Percentiles rank a stretch among this genome's conserved stretches.
phyloP scores from a whole-genome alignment of 106 monocot species.

The Allium cepa region DNA sequence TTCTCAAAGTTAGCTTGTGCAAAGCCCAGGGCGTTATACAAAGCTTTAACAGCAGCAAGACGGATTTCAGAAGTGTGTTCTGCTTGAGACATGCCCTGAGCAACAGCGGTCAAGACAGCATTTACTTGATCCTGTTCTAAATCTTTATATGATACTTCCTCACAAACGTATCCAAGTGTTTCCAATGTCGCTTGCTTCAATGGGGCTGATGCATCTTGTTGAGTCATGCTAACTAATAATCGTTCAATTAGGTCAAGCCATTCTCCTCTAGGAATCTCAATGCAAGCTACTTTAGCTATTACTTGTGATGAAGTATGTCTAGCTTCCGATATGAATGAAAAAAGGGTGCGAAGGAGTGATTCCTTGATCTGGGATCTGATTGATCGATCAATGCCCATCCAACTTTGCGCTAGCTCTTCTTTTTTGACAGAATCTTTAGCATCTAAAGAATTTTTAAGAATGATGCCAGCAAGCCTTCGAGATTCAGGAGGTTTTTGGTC shows the following conservation, averaged over 20 bases:
- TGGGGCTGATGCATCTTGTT: slow-evolving; percentile 4
- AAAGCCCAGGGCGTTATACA: slow-evolving; percentile 25
- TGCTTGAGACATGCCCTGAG: slow-evolving; percentile 13
- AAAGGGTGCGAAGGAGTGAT: slow-evolving; percentile 10
- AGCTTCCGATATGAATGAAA: slow-evolving; percentile 14
- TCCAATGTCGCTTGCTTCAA: slow-evolving; percentile 22
- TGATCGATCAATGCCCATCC: slow-evolving; percentile 16
- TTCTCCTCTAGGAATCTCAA: slow-evolving; percentile 21
- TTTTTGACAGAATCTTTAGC: slow-evolving; percentile 20
- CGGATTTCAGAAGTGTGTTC: slow-evolving; percentile 15
- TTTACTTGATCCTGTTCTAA: slow-evolving; percentile 27
- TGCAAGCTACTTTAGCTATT: slow-evolving; percentile 20
- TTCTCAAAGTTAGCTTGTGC: slow-evolving; percentile 25
- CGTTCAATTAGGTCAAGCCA: slow-evolving; percentile 19
- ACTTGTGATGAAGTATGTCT: slow-evolving; percentile 23
- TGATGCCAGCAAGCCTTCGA: slow-evolving; percentile 23
- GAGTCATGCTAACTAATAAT: slow-evolving; percentile 15
- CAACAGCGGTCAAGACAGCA: slow-evolving; percentile 22
- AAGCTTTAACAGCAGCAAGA: slow-evolving; percentile 16
- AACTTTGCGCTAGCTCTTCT: slow-evolving; percentile 14
- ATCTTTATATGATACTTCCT: slow-evolving; percentile 21
- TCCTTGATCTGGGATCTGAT: slow-evolving; percentile 23
- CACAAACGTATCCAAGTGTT: slow-evolving; percentile 20
- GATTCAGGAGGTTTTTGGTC: slow-evolving; percentile 21
- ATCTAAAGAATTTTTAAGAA: slow-evolving; percentile 26